phyloP scores from a whole-genome alignment of 2,329 filamentous ascomycete genomes.

The Xylaria sp. region DNA sequence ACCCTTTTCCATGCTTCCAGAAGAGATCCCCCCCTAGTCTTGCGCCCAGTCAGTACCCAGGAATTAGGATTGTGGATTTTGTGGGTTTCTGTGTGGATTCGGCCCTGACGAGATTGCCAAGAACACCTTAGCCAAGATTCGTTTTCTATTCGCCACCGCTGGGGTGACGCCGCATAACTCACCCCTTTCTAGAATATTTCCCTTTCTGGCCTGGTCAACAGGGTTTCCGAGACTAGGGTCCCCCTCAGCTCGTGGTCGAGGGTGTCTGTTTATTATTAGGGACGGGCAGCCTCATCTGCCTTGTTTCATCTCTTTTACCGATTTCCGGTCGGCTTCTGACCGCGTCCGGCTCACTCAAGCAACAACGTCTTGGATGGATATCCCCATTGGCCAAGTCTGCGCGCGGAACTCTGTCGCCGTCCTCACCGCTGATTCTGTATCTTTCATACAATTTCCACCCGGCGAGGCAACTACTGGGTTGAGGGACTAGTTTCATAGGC shows the following conservation, averaged over 20 bases:
- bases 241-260: slow-evolving; percentile 11
- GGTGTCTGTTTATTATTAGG: slow-evolving; percentile 10
- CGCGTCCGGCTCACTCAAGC: not conserved
- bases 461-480: not conserved
- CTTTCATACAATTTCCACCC: not conserved
- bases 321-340: not conserved
- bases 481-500: not conserved
- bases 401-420: not conserved
- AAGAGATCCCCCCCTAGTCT: slow-evolving; percentile 3
- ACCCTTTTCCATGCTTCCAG: slow-evolving; percentile 13
- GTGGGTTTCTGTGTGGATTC: too few relatives aligned
- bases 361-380: not conserved
- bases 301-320: slow-evolving; percentile 13
- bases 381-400: not conserved
- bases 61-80: slow-evolving; percentile 19
- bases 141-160: slow-evolving; percentile 1
- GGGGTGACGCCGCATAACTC: slow-evolving; percentile 4
- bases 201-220: slow-evolving; percentile 13
- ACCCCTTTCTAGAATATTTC: slow-evolving; percentile 29
- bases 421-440: slow-evolving; percentile 11
- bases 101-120: too few relatives aligned
- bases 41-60: not conserved
- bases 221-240: slow-evolving; percentile 5
- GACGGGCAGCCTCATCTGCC: slow-evolving; percentile 16
- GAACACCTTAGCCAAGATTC: too few relatives aligned